Evolutionary conservation across 768 basidiomycete genomes (phyloP), one percentile per base, ranked within the genome.

Genomic region (Obba rivulosa): DNA sequence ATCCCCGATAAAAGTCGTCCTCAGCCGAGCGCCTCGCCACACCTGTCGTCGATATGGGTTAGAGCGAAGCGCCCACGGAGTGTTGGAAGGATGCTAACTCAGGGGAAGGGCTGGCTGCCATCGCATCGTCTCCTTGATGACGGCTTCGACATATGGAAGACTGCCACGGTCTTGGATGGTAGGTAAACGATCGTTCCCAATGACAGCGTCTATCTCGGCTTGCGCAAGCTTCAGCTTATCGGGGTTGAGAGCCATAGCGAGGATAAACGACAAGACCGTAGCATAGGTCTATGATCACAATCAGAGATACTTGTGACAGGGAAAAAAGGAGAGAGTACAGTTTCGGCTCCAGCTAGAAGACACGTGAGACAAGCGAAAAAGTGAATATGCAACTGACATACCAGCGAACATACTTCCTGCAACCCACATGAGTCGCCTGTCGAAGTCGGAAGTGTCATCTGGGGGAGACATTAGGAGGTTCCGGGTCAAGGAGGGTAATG

Each of bases 291-390:
- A 36, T 14, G 25, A 49, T 11, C 34, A 37, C n/a, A 31, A 5
- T 31, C n/a, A 34, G 23, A 34, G 42, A 16, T 10, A 22, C 82
- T 1, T 81, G 84, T 55, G 85, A 82, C 10, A 39, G n/a, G 16
- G 10, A 25, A 23, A 2, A 22, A 7, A 16, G 22, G 7, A 8
- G 14, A 4, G 11, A 23, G 10, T 43, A 56, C 54, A 20, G 54
- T 52, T 11, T 56, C 54, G 14, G 23, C 48, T 5, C 54, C 54
- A 20, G 54, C 54, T 56, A 24, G 16, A 24, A 31, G 7, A 14
- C 1, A 7, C 9, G 8, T 13, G 22, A 16, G 20, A n/a, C 25
- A 28, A 21, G 39, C 9, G 5, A 5, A 31, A 31, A 13, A 42
- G 3, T 18, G 34, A 41, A 20, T 16, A n/a, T 14, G 1, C 8